Percentiles rank a stretch among this genome's conserved stretches.
Evolutionary conservation across 768 basidiomycete species (phyloP).

Genomic region (Hebeloma cylindrosporum): DNA sequence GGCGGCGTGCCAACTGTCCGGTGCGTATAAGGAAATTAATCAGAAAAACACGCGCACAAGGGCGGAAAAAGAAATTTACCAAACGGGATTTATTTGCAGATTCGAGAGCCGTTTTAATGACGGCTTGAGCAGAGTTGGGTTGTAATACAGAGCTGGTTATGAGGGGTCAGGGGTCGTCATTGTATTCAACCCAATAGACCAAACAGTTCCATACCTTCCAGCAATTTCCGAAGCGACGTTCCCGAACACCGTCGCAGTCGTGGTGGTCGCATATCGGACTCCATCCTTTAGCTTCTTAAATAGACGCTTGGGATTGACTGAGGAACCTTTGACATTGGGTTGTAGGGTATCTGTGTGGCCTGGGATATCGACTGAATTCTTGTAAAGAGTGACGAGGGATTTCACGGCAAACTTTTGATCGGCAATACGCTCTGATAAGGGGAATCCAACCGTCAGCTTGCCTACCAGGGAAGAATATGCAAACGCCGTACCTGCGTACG

Average conservation of each 20-base stretch:
- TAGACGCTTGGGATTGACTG: constrained; percentile 56
- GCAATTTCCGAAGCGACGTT: constrained; percentile 58
- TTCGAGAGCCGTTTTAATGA: constrained; percentile 76
- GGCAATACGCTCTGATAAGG: constrained; percentile 64
- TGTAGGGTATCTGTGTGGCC: constrained; percentile 64
- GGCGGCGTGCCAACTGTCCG: constrained; percentile 70
- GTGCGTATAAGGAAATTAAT: background rate
- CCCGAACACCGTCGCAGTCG: constrained; percentile 72
- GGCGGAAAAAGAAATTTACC: constrained; percentile 32
- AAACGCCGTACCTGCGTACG: constrained; percentile 52
- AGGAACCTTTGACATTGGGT: constrained; percentile 33
- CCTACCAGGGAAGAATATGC: constrained; percentile 8
- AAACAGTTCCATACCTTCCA: constrained; percentile 37
- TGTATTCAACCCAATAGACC: background rate
- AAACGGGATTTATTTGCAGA: constrained; percentile 79
- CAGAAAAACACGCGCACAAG: constrained; percentile 7
- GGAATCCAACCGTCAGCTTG: background rate
- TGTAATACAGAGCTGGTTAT: constrained; percentile 68
- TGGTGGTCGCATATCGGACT: constrained; percentile 70
- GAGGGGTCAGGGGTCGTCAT: background rate
- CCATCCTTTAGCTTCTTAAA: constrained; percentile 73
- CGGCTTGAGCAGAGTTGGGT: constrained; percentile 81
- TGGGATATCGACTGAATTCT: constrained; percentile 70
- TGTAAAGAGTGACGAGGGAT: constrained; percentile 73
- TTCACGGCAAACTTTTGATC: constrained; percentile 80